Evolutionary conservation across 805 yeast species (phyloP).

Genomic region (Kuraishia piskuri): DNA sequence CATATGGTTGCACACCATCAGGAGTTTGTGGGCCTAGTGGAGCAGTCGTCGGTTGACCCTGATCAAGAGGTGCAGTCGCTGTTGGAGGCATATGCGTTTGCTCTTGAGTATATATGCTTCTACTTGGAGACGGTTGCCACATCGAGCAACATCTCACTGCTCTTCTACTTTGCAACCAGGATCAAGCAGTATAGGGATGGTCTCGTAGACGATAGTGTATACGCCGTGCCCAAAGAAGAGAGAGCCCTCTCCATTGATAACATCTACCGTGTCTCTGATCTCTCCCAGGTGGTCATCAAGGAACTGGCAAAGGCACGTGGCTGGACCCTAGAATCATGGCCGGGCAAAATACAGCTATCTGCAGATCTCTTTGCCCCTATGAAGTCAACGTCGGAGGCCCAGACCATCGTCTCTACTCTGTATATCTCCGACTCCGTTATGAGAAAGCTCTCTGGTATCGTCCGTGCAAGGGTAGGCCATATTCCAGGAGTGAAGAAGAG

Average conservation of each 20-base stretch:
- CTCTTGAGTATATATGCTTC: constrained; percentile 51
- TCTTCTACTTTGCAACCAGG: constrained; percentile 71
- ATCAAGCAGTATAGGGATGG: constrained; percentile 72
- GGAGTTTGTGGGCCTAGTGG: constrained; percentile 40
- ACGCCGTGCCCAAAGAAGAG: constrained; percentile 8
- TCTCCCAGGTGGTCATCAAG: constrained; percentile 59
- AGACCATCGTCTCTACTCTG: constrained; percentile 40
- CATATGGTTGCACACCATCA: constrained; percentile 71
- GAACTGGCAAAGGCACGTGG: constrained; percentile 45
- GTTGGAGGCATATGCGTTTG: constrained; percentile 40
- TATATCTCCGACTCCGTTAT: constrained; percentile 44
- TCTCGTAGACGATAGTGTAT: constrained; percentile 25
- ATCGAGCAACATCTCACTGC: constrained; percentile 58
- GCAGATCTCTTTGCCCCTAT: constrained; percentile 64
- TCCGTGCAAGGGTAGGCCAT: constrained; percentile 17
- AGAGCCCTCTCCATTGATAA: constrained; percentile 23
- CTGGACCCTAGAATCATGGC: constrained; percentile 76
- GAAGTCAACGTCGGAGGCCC: constrained; percentile 48
- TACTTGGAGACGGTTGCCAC: constrained; percentile 53
- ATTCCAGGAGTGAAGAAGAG: constrained; percentile 5
- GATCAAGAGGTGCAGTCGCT: constrained; percentile 7
- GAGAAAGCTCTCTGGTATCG: constrained; percentile 23
- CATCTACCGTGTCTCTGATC: constrained; percentile 63
- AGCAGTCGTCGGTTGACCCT: constrained; percentile 11
- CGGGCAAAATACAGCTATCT: constrained; percentile 66